Evolutionary conservation across 192 early-diverging fungal genomes (phyloP), one percentile per base, ranked within the genome.

Genomic region (Mortierella claussenii): DNA sequence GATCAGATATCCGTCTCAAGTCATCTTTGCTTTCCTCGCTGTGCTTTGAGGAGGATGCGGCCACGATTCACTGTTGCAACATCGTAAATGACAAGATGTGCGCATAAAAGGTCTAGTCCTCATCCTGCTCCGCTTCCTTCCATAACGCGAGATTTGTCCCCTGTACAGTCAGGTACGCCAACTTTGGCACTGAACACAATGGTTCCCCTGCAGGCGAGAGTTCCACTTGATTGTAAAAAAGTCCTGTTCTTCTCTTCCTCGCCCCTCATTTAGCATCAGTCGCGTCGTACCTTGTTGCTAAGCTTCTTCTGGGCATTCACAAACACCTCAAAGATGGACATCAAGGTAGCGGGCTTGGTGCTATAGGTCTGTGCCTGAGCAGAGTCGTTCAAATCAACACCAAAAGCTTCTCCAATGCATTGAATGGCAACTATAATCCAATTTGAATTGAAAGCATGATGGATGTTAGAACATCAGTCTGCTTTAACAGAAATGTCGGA

Each of bases 351-450:
- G 31, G 97, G 94, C 81, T 96, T 96, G 67, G 96, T 97, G 57
- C 88, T 89, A 57, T 93, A 93, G 42, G 81, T 61, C 40, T 80
- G 71, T 51, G 85, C 73, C 60, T 93, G 90, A 7, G 73, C 82
- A 18, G 82, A 80, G 78, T 98, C 94, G 31, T 83, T 80, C 32
- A 86, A 44, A 64, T 96, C 89, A 45, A 99, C 88, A 27, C 89
- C 94, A 82, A 99, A 99, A 21, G 96, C 93, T 60, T 98, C 96
- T 48, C 90, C 87, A 48, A 99, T 95, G 85, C 95, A 96, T 73
- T 96, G 94, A 79, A 96, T 93, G 68, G 95, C 95, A 30, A 94
- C 91, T 89, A 78, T 24, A 44, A n/a, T 18, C 10, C 26, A 31
- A 46, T 52, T 52, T 11, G 27, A 62, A 4, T 18, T 13, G 28